A percentile compares a stretch with the other conserved stretches of the same genome.
Evolutionary conservation across 1,139 yeast species (phyloP).

Genomic region (Lodderomyces theae): DNA sequence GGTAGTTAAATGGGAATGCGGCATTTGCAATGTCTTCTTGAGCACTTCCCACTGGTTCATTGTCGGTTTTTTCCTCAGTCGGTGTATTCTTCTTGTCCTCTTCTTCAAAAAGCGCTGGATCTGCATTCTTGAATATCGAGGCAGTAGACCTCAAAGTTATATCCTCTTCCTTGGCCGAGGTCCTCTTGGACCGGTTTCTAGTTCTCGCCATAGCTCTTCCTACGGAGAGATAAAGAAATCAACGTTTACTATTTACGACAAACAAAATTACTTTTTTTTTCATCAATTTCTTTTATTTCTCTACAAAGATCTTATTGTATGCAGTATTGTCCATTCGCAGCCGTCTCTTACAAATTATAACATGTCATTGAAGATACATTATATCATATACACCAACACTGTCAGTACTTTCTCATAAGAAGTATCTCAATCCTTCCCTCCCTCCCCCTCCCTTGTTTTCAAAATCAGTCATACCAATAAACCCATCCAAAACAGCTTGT

Average conservation of each 20-base stretch:
- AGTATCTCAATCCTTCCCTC: conserved; percentile 31
- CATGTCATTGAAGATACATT: too few species aligned
- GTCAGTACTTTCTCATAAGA: not conserved
- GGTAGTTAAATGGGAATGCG: conserved; percentile 27
- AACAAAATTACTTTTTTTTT: not conserved
- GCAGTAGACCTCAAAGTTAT: conserved; percentile 21
- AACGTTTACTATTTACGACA: not conserved
- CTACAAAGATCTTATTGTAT: not conserved
- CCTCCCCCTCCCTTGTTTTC: too few species aligned
- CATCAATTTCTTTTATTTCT: too few species aligned
- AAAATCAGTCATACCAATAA: conserved; percentile 31
- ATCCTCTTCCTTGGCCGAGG: conserved; percentile 6
- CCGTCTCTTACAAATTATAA: too few species aligned
- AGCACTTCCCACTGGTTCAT: conserved; percentile 9
- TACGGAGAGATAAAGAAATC: not conserved
- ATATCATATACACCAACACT: too few species aligned
- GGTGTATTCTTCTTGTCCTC: conserved; percentile 5
- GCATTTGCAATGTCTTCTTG: conserved; percentile 20
- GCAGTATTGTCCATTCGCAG: not conserved
- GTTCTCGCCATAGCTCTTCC: conserved; percentile 3
- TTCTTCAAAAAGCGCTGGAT: conserved; percentile 8
- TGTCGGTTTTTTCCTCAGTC: not conserved
- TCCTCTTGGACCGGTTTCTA: conserved; percentile 6
- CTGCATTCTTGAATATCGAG: conserved; percentile 19
- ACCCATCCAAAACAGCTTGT: conserved; percentile 31